phyloP scores from a whole-genome alignment of 371 early-diverging fungal species.

The Basidiobolus meristosporus region DNA sequence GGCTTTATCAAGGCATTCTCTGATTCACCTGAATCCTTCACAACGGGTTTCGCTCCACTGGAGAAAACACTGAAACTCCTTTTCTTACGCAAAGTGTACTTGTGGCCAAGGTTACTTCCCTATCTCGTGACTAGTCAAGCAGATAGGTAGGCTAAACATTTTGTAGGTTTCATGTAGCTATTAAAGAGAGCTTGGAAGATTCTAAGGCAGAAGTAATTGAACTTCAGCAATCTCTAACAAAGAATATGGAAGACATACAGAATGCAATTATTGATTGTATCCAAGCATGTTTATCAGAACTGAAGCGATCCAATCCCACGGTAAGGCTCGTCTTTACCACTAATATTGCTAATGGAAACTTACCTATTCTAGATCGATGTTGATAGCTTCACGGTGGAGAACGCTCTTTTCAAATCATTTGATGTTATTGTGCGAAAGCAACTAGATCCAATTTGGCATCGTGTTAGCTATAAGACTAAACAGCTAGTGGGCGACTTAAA shows the following conservation, averaged over 20 bases:
- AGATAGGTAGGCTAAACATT: background rate
- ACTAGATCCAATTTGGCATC: constrained; percentile 80
- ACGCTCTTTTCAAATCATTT: constrained; percentile 64
- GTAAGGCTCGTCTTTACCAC: too few species aligned
- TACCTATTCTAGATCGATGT: constrained; percentile 30
- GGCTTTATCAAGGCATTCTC: constrained; percentile 90
- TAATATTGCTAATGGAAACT: too few species aligned
- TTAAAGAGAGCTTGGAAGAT: constrained; percentile 33
- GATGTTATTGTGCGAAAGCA: constrained; percentile 52
- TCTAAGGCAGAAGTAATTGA: constrained; percentile 49
- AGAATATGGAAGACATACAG: constrained; percentile 68
- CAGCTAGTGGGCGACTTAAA: constrained; percentile 57
- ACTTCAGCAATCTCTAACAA: constrained; percentile 59
- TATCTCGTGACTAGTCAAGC: background rate
- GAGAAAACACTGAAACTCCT: constrained; percentile 69
- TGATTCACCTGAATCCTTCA: constrained; percentile 64
- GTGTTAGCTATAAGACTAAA: constrained; percentile 46
- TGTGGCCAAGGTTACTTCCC: constrained; percentile 66
- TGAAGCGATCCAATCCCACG: constrained; percentile 37
- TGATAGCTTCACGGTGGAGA: constrained; percentile 74
- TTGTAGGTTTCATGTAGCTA: constrained; percentile 48
- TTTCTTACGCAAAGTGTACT: constrained; percentile 53
- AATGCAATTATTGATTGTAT: constrained; percentile 70
- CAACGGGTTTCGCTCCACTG: constrained; percentile 59
- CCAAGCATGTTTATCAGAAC: constrained; percentile 54